These are phyloP conservation scores for Cladophialophora psammophila DNA, from an alignment of 2,329 filamentous ascomycete species.

Conservation along the genomic window DNA sequence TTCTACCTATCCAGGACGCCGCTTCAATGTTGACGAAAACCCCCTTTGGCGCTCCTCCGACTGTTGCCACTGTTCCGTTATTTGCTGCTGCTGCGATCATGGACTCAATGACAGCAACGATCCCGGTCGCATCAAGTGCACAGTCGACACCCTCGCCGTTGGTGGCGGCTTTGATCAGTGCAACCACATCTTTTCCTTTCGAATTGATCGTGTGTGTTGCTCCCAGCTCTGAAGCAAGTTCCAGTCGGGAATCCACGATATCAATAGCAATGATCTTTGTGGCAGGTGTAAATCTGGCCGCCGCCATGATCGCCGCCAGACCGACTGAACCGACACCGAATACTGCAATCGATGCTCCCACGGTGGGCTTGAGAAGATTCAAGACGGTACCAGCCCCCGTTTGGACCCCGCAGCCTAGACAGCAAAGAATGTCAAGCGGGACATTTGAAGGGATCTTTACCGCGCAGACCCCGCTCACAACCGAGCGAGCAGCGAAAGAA, in stretches of 20 bases:
- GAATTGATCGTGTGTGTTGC: constrained; percentile 52
- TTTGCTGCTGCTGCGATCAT: constrained; percentile 17
- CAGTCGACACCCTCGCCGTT: constrained; percentile 29
- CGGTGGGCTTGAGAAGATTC: constrained; percentile 29
- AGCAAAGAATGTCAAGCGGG: constrained; percentile 36
- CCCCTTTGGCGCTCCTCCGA: constrained; percentile 26
- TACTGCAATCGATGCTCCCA: constrained; percentile 39
- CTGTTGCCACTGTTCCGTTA: constrained; percentile 23
- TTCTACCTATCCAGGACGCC: constrained; percentile 3
- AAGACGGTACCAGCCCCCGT: constrained; percentile 41
- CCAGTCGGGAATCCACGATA: constrained; percentile 50
- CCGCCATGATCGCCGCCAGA: constrained; percentile 43
- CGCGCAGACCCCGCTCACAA: constrained; percentile 35
- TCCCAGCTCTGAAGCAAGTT: constrained; percentile 53
- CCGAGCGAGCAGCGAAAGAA: constrained; percentile 38
- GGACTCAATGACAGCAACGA: constrained; percentile 24
- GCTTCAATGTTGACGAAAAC: constrained; percentile 12
- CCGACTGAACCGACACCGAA: constrained; percentile 45
- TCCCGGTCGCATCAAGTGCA: constrained; percentile 30
- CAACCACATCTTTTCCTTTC: constrained; percentile 39
- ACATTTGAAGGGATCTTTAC: constrained; percentile 35
- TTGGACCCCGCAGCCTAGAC: constrained; percentile 43
- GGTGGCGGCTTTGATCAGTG: constrained; percentile 40
- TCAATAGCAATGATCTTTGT: constrained; percentile 54
- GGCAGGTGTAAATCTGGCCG: constrained; percentile 39